Base-by-base conservation (phyloP, 495 filamentous ascomycete genomes). In the Talaromyces wortmannii region DNA sequence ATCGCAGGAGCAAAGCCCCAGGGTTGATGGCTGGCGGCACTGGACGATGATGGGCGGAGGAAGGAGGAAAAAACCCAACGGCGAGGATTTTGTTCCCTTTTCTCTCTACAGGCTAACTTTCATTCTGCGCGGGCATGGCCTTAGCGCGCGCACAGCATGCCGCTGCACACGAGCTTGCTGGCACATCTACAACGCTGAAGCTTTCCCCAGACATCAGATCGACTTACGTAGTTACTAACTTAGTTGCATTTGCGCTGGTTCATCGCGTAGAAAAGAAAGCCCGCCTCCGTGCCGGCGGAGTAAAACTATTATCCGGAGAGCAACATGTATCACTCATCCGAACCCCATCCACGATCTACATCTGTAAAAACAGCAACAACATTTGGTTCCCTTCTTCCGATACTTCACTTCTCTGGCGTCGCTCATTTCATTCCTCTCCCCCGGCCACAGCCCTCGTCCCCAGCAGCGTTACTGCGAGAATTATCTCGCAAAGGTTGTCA, bases 21-120 rank as follows among this genome's bases (percentile, higher is more conserved):
- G 63, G 58, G 48, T 63, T 60, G 57, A 63, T 60, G 52, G 61
- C 61, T 63, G 57, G 61, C 60, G 59, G 56, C 52, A 64, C 57
- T 31, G 56, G 54, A 51, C 50, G 59, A 15, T 46, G 44, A 23
- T 46, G 44, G 50, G 11, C 13, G 50, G 31, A 40, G 12, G 40
- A 44, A 44, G 43, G 4, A 23, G 23, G 23, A 23, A 23, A 23
- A 23, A 23, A 23, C 2, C 23, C 23, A 23, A 23, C 23, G 23
- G 23, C 23, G 23, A 23, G 23, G 23, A 23, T 23, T 23, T 23
- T 40, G 36, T 45, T 31, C 31, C 30, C 15, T 52, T 18, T 5
- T 13, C n/a, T 5, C 18, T 42, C 36, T 45, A 53, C 52, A 45
- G 44, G 52, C 52, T 46, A 46, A 42, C 52, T 45, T 53, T 53